A percentile compares a stretch with the other conserved stretches of the same genome.
Evolutionary conservation across 2,329 filamentous ascomycete genomes (phyloP).

Genomic region (Penicillium sclerotiorum): DNA sequence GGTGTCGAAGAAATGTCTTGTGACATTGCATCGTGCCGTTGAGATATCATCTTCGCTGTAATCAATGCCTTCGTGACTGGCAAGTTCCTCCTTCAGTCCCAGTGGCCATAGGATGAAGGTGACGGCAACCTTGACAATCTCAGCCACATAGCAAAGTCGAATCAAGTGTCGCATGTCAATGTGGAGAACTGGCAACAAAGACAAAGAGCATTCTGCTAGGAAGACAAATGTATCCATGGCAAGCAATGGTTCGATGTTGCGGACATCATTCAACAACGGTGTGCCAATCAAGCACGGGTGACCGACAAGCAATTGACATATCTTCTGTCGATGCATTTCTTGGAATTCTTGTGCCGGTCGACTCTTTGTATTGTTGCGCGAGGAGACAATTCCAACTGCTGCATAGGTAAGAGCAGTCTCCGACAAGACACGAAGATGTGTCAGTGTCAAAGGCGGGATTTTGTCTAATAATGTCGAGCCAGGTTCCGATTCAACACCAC

Average conservation of each 20-base stretch:
- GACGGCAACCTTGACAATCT: slow-evolving; percentile 79
- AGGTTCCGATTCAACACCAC: slow-evolving; percentile 74
- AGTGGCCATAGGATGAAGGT: slow-evolving; percentile 52
- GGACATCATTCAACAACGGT: slow-evolving; percentile 37
- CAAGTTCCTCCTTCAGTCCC: slow-evolving; percentile 34
- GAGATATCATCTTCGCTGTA: slow-evolving; percentile 30
- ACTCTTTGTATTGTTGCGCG: slow-evolving; percentile 59
- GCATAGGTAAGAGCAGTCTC: slow-evolving; percentile 88
- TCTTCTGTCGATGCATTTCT: slow-evolving; percentile 69
- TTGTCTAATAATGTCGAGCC: slow-evolving; percentile 78
- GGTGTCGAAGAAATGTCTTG: slow-evolving; percentile 42
- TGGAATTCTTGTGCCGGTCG: slow-evolving; percentile 65
- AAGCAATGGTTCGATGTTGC: slow-evolving; percentile 44
- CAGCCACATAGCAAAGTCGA: slow-evolving; percentile 83
- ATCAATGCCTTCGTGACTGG: too few relatives aligned
- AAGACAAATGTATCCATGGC: slow-evolving; percentile 56
- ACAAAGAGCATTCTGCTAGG: slow-evolving; percentile 75
- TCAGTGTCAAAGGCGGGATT: slow-evolving; percentile 80
- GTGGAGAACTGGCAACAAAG: slow-evolving; percentile 66
- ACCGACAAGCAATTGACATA: slow-evolving; percentile 73
- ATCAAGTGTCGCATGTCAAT: slow-evolving; percentile 79
- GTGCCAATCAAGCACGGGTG: slow-evolving; percentile 45
- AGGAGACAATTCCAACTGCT: slow-evolving; percentile 70
- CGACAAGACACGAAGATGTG: slow-evolving; percentile 82
- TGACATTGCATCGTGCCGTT: slow-evolving; percentile 30